Evolutionary conservation across 208 protist species (phyloP).

Genomic region (Trypanosoma platydactyli): DNA sequence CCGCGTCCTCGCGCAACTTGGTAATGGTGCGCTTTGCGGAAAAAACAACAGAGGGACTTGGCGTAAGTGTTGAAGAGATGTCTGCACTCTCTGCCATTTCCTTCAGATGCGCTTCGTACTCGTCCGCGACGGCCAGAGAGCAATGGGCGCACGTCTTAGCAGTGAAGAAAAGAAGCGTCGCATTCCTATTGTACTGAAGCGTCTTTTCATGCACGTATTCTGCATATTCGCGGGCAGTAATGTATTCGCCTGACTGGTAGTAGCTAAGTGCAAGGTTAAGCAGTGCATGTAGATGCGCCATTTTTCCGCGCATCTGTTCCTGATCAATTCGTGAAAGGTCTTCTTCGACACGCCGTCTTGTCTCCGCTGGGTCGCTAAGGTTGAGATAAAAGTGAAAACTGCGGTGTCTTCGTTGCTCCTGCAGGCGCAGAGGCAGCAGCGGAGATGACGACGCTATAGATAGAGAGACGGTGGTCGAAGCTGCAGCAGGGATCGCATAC

Average conservation of each 20-base stretch:
- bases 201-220: conserved; percentile 61
- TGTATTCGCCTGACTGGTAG: conserved; percentile 65
- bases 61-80: conserved; percentile 43
- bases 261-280: conserved; percentile 73
- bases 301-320: conserved; percentile 48
- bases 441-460: not conserved
- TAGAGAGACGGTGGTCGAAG: not conserved
- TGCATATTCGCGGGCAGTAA: conserved; percentile 53
- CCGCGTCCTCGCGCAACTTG: conserved; percentile 67
- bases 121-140: conserved; percentile 44
- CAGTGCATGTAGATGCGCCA: conserved; percentile 64
- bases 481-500: not conserved
- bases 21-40: conserved; percentile 55
- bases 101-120: conserved; percentile 61
- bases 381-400: conserved; percentile 83
- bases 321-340: conserved; percentile 47
- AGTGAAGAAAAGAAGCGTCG: conserved; percentile 70
- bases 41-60: conserved; percentile 56
- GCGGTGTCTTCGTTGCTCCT: conserved; percentile 28
- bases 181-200: conserved; percentile 38
- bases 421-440: conserved; percentile 1
- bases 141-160: conserved; percentile 58
- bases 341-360: conserved; percentile 61
- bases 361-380: conserved; percentile 72
- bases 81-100: conserved; percentile 28